Evolutionary conservation across 805 yeast genomes (phyloP).

Genomic region (Zygosaccharomyces bailii): DNA sequence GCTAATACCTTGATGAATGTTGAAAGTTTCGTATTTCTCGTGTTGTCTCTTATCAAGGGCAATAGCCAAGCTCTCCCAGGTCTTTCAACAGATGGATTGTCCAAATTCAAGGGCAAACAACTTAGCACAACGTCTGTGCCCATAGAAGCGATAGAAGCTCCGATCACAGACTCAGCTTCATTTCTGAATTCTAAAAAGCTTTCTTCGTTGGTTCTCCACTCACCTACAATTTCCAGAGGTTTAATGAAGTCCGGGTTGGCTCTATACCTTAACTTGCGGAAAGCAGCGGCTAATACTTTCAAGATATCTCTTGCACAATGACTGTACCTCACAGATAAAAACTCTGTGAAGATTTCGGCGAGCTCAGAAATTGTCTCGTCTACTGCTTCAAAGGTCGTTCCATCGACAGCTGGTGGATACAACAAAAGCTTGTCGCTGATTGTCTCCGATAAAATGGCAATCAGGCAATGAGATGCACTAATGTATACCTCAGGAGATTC

Average conservation of each 20-base stretch:
- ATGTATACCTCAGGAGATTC: slow-evolving; percentile 60
- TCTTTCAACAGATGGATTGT: slow-evolving; percentile 46
- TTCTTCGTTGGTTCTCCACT: slow-evolving; percentile 77
- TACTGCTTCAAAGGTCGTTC: slow-evolving; percentile 50
- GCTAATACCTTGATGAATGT: slow-evolving; percentile 61
- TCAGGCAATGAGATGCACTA: slow-evolving; percentile 83
- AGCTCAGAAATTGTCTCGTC: slow-evolving; percentile 53
- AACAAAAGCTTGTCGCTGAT: slow-evolving; percentile 59
- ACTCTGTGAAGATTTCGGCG: slow-evolving; percentile 52
- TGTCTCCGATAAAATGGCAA: slow-evolving; percentile 68
- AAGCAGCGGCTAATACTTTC: slow-evolving; percentile 59
- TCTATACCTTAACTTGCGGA: slow-evolving; percentile 60
- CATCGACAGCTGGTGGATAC: slow-evolving; percentile 54
- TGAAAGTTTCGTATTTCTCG: slow-evolving; percentile 62
- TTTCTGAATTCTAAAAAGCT: slow-evolving; percentile 54
- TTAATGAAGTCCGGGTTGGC: slow-evolving; percentile 67
- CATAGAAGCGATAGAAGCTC: slow-evolving; percentile 70
- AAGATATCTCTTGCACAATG: slow-evolving; percentile 72
- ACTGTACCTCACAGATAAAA: slow-evolving; percentile 70
- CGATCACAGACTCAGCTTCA: slow-evolving; percentile 77
- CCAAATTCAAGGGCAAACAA: slow-evolving; percentile 74
- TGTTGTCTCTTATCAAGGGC: slow-evolving; percentile 85
- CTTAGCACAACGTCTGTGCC: slow-evolving; percentile 84
- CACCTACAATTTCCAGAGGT: slow-evolving; percentile 71
- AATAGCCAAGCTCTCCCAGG: slow-evolving; percentile 96